Evolutionary conservation across 129 eudicot genomes (phyloP).

Genomic region (Saposhnikovia divaricata): DNA sequence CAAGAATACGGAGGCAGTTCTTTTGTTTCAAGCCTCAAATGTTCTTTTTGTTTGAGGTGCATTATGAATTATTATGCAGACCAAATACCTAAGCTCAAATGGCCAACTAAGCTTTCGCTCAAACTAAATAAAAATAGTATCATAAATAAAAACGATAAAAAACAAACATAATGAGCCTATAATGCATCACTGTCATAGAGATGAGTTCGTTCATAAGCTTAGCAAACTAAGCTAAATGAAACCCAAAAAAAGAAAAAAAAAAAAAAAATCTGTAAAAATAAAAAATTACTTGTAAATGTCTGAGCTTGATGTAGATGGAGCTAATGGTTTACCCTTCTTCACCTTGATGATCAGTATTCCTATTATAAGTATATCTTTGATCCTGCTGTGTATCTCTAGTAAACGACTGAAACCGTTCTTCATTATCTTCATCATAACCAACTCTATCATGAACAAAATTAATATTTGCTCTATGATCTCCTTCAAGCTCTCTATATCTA

Average conservation of each 20-base stretch:
- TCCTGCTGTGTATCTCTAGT: not conserved
- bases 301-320: not conserved
- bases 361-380: not conserved
- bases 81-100: too few relatives aligned
- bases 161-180: not conserved
- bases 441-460: not conserved
- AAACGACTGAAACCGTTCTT: not conserved
- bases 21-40: not conserved
- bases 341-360: not conserved
- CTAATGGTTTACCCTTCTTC: not conserved
- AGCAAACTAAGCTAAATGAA: not conserved
- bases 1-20: not conserved
- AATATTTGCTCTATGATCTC: slow-evolving; percentile 18
- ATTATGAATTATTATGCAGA: not conserved
- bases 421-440: not conserved
- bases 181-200: not conserved
- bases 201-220: not conserved
- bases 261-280: not conserved
- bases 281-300: not conserved
- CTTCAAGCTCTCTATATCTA: slow-evolving; percentile 49
- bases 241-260: too few relatives aligned
- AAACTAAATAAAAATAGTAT: too few relatives aligned
- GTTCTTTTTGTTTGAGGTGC: not conserved
- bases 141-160: too few relatives aligned
- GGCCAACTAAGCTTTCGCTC: not conserved